These are phyloP conservation scores for Neobulgaria alba DNA, from an alignment of 2,329 filamentous ascomycete genomes.

Conservation along the genomic window DNA sequence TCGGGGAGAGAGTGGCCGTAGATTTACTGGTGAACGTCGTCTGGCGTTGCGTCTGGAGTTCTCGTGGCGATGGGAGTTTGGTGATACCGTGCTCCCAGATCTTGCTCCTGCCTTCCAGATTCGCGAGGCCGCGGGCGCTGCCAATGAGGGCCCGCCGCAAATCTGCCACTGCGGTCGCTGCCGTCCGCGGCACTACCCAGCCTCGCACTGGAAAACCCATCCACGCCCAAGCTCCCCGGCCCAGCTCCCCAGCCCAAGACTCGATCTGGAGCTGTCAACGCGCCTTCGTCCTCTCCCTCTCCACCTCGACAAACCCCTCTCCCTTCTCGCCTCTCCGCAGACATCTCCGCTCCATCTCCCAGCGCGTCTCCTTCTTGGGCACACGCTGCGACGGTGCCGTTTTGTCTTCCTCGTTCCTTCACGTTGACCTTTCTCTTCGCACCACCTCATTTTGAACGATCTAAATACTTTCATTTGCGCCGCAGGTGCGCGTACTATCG, in stretches of 20 bases:
- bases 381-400: conserved; percentile 1
- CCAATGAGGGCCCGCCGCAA: neutral
- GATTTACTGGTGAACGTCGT: no score
- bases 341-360: neutral
- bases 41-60: neutral
- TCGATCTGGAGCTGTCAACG: no score
- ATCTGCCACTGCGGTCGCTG: neutral
- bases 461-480: conserved; percentile 23
- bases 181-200: neutral
- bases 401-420: neutral
- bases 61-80: conserved; percentile 5
- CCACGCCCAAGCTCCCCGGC: no score
- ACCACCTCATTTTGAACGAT: conserved; percentile 20
- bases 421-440: neutral
- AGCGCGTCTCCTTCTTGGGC: conserved; percentile 8
- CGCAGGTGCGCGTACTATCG: conserved; percentile 24
- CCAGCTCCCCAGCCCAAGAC: no score
- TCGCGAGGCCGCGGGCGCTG: neutral
- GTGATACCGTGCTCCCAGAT: conserved; percentile 4
- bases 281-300: neutral
- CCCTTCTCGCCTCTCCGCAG: neutral
- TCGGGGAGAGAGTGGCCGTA: no score
- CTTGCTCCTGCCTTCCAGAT: conserved; percentile 1
- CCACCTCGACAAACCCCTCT: neutral
- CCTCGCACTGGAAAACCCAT: no score